Percentiles rank a stretch among this genome's conserved stretches.
These are phyloP conservation scores for Fusarium aywerte DNA, from an alignment of 2,329 filamentous ascomycete genomes.

Conservation along the genomic window DNA sequence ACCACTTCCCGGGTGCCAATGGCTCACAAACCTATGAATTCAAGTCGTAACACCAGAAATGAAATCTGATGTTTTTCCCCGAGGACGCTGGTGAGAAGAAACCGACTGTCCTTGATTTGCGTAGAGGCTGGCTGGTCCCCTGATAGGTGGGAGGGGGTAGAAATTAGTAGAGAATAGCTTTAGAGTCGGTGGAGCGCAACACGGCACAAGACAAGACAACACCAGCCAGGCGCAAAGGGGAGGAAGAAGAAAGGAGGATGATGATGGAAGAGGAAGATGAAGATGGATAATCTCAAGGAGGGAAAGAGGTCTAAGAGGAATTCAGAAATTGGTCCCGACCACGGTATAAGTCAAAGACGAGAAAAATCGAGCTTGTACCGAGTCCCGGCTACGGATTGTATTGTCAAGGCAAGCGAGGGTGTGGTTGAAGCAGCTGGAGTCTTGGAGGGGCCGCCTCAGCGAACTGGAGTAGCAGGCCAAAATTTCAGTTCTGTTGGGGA, in stretches of 20 bases:
- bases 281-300: slow-evolving; percentile 46
- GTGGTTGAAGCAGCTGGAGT: slow-evolving; percentile 42
- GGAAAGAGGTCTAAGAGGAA: slow-evolving; percentile 43
- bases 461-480: slow-evolving; percentile 46
- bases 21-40: slow-evolving; percentile 49
- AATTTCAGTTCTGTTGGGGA: slow-evolving; percentile 59
- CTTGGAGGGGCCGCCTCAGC: slow-evolving; percentile 45
- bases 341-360: slow-evolving; percentile 48
- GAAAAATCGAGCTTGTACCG: slow-evolving; percentile 45
- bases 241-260: slow-evolving; percentile 35
- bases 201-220: slow-evolving; percentile 44
- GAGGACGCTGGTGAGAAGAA: slow-evolving; percentile 44
- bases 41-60: slow-evolving; percentile 44
- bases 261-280: slow-evolving; percentile 40
- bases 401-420: slow-evolving; percentile 32
- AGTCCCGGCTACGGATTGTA: slow-evolving; percentile 32
- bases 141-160: slow-evolving; percentile 42
- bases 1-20: background rate
- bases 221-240: slow-evolving; percentile 46
- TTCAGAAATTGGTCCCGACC: slow-evolving; percentile 42
- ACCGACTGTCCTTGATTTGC: slow-evolving; percentile 44
- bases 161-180: slow-evolving; percentile 45
- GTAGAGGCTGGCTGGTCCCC: slow-evolving; percentile 46
- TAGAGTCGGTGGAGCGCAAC: slow-evolving; percentile 44
- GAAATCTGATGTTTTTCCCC: slow-evolving; percentile 43